phyloP scores from a whole-genome alignment of 805 yeast genomes.

The Yarrowia deformans region DNA sequence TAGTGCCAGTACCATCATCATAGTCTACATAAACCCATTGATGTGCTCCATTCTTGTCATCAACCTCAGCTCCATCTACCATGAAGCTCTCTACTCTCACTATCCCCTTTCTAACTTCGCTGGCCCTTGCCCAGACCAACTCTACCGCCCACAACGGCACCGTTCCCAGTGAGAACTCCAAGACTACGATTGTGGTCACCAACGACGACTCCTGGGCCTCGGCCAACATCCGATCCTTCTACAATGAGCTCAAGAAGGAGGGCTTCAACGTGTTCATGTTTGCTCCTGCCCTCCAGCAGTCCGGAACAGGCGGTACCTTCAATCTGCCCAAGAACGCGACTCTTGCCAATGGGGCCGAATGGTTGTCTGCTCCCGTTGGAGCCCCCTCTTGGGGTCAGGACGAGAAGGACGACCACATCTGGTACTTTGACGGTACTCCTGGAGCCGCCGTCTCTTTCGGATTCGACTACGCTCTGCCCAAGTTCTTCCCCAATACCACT shows the following conservation, averaged over 20 bases:
- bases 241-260: not conserved
- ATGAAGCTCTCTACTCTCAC: not conserved
- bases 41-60: not conserved
- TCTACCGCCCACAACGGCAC: not conserved
- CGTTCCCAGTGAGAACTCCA: not conserved
- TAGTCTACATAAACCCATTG: not conserved
- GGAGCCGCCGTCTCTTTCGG: not conserved
- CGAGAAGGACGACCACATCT: not conserved
- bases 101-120: not conserved
- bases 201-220: slow-evolving; percentile 13
- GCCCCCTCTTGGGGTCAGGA: slow-evolving; percentile 1
- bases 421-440: slow-evolving; percentile 21
- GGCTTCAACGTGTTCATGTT: slow-evolving; percentile 4
- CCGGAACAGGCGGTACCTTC: slow-evolving; percentile 4
- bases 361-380: slow-evolving; percentile 1
- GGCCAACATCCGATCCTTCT: slow-evolving; percentile 1
- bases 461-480: slow-evolving; percentile 2
- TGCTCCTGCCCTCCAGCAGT: slow-evolving; percentile 5
- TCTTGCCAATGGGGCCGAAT: slow-evolving; percentile 4
- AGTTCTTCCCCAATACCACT: not conserved
- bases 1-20: too few relatives aligned
- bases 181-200: not conserved
- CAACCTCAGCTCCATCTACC: not conserved
- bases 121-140: not conserved
- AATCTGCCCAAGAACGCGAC: not conserved